Percentiles rank a stretch among this genome's conserved stretches.
Conservation (phyloP, 2,329 filamentous ascomycete species). For the Hymenoscyphus infarciens region DNA sequence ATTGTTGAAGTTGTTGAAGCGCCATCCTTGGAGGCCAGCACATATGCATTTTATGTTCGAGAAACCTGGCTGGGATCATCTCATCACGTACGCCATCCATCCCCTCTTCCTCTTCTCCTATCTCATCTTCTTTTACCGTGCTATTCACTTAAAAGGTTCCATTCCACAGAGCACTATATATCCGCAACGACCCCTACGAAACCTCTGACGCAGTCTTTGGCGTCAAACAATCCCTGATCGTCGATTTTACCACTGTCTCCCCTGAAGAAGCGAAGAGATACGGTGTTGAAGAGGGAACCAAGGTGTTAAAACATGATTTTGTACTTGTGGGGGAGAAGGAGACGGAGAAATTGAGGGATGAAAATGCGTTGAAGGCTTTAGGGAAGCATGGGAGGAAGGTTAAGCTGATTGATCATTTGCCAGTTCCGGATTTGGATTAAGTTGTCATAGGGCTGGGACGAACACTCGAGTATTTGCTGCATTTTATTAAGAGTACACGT, state of each 20-base stretch:
- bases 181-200: constrained; percentile 76
- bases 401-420: constrained; percentile 72
- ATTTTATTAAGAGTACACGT: no score
- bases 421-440: constrained; percentile 63
- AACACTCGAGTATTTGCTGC: no score
- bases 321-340: constrained; percentile 71
- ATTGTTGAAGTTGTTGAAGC: constrained; percentile 59
- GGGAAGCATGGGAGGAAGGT: constrained; percentile 47
- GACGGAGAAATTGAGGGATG: constrained; percentile 61
- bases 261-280: constrained; percentile 56
- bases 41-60: constrained; percentile 91
- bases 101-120: constrained; percentile 1
- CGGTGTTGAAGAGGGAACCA: constrained; percentile 58
- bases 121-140: neutral
- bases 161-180: constrained; percentile 64
- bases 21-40: constrained; percentile 74
- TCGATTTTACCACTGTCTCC: constrained; percentile 56
- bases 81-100: constrained; percentile 67
- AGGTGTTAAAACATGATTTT: constrained; percentile 70
- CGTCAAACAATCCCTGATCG: constrained; percentile 75
- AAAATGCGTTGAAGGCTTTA: constrained; percentile 65
- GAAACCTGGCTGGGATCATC: constrained; percentile 71
- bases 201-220: constrained; percentile 83
- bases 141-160: neutral
- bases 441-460: neutral